Percentiles rank a stretch among this genome's conserved stretches.
phyloP scores from a whole-genome alignment of 2,329 filamentous ascomycete genomes.

The Dactylella cylindrospora region DNA sequence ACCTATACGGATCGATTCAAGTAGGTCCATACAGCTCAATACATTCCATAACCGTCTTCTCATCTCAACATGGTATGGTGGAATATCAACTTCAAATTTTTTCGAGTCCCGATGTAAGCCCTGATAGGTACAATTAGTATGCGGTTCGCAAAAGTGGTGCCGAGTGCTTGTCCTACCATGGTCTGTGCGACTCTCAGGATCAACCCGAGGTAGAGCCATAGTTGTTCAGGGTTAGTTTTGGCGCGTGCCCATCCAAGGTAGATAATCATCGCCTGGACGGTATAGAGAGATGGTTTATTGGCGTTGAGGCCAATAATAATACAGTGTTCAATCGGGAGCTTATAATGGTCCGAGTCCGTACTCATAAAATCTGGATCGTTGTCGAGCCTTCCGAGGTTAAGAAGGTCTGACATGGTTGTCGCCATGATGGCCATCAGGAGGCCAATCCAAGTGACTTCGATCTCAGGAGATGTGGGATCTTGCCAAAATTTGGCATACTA shows the following conservation, averaged over 20 bases:
- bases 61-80: conserved; percentile 76
- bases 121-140: conserved; percentile 58
- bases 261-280: conserved; percentile 48
- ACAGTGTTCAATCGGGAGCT: conserved; percentile 74
- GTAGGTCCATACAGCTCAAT: conserved; percentile 70
- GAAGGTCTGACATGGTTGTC: conserved; percentile 38
- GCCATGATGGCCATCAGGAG: conserved; percentile 75
- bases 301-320: conserved; percentile 75
- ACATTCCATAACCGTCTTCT: conserved; percentile 68
- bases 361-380: conserved; percentile 35
- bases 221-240: conserved; percentile 48
- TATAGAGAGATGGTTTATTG: conserved; percentile 53
- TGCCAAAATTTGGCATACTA: conserved; percentile 66
- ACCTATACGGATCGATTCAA: conserved; percentile 73
- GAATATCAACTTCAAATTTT: conserved; percentile 67
- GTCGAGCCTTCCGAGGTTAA: conserved; percentile 22
- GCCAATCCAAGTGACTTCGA: conserved; percentile 75
- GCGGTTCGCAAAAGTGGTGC: conserved; percentile 58
- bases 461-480: conserved; percentile 64
- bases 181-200: conserved; percentile 60
- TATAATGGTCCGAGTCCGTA: conserved; percentile 58
- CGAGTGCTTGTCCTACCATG: conserved; percentile 48
- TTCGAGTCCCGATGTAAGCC: conserved; percentile 77
- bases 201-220: conserved; percentile 59
- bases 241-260: conserved; percentile 41